These are phyloP conservation scores for Aureobasidium sp. DNA, from an alignment of 2,329 filamentous ascomycete species.

Conservation along the genomic window DNA sequence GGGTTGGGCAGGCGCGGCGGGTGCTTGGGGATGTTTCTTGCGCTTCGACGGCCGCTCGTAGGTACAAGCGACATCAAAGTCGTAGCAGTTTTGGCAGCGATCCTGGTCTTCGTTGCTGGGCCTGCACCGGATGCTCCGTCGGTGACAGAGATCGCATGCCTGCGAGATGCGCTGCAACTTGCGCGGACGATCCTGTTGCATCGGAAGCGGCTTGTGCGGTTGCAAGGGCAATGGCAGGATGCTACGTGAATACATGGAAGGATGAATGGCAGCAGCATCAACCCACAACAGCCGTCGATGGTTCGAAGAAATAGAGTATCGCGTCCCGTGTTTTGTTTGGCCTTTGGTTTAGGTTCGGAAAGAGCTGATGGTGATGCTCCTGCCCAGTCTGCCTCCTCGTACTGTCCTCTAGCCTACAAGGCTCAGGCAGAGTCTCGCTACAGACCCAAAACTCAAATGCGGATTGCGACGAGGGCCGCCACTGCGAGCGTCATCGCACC, in stretches of 20 bases:
- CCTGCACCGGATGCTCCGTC: conserved; percentile 38
- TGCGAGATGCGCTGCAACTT: conserved; percentile 30
- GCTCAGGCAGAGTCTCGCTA: no score
- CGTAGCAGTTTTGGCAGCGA: conserved; percentile 42
- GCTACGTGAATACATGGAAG: not conserved
- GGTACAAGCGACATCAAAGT: conserved; percentile 43
- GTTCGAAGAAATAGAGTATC: not conserved
- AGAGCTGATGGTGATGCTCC: not conserved
- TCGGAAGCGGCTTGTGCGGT: not conserved
- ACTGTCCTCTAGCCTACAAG: no score
- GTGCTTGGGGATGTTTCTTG: conserved; percentile 9
- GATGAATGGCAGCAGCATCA: not conserved
- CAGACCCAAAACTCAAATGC: not conserved
- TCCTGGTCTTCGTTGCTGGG: conserved; percentile 27
- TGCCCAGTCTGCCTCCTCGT: no score
- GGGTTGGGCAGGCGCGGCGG: not conserved
- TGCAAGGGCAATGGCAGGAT: not conserved
- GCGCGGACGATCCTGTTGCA: conserved; percentile 24
- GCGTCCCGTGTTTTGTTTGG: not conserved
- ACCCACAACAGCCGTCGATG: not conserved
- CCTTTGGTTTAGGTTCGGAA: not conserved
- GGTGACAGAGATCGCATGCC: conserved; percentile 42
- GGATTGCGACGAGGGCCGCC: not conserved
- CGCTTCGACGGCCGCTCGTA: conserved; percentile 38
- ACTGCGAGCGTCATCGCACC: not conserved